Evolutionary conservation across 192 early-diverging fungal genomes (phyloP).

Genomic region (Coemansia sp.): DNA sequence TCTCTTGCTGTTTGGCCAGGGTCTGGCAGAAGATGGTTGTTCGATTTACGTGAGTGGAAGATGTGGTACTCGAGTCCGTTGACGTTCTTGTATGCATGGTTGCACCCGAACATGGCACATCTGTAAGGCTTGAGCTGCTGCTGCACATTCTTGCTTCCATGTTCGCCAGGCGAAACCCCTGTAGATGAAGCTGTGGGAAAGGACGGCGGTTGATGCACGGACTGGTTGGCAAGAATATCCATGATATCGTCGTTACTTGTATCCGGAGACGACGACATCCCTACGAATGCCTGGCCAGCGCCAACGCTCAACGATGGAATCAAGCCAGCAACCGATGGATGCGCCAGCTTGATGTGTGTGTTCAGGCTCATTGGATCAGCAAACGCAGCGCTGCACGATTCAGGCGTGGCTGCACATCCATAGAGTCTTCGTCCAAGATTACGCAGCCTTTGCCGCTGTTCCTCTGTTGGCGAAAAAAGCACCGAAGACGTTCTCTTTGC

Average conservation of each 20-base stretch:
- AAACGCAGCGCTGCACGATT: constrained; percentile 41
- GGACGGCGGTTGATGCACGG: neutral
- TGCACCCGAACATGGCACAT: constrained; percentile 66
- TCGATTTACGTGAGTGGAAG: constrained; percentile 58
- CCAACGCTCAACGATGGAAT: constrained; percentile 38
- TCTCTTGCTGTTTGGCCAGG: neutral
- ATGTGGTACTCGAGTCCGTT: constrained; percentile 83
- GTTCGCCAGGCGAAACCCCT: neutral
- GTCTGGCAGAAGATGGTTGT: constrained; percentile 29
- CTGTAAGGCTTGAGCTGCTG: constrained; percentile 57
- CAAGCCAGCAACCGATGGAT: constrained; percentile 29
- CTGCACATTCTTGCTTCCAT: neutral
- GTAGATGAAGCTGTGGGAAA: neutral
- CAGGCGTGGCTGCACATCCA: constrained; percentile 48
- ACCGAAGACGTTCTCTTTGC: constrained; percentile 50
- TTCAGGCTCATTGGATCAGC: constrained; percentile 43
- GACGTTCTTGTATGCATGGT: constrained; percentile 78
- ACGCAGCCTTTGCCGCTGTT: constrained; percentile 50
- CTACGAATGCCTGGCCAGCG: neutral
- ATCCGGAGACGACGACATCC: constrained; percentile 1
- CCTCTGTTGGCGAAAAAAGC: constrained; percentile 52
- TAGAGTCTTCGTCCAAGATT: constrained; percentile 49
- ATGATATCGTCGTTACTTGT: constrained; percentile 3
- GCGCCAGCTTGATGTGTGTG: constrained; percentile 49
- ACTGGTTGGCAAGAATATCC: constrained; percentile 1